A percentile compares a stretch with the other conserved stretches of the same genome.
Conservation (phyloP, 2,329 filamentous ascomycete genomes). For the Trichoderma harzianum region DNA sequence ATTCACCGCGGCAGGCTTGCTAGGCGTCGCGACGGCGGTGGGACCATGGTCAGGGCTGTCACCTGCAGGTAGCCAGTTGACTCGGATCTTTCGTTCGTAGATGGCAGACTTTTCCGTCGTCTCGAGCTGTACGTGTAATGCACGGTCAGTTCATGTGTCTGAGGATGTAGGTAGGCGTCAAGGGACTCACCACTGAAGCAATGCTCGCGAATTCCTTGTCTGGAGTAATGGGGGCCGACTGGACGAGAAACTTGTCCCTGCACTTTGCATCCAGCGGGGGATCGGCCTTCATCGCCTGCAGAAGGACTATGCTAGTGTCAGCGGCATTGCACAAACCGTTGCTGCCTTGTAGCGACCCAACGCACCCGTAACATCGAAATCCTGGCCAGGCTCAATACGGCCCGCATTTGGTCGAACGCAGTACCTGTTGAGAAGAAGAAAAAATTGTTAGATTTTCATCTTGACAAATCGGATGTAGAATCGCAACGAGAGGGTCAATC, state of each 20-base stretch:
- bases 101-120: conserved; percentile 74
- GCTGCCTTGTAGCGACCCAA: not conserved
- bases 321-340: conserved; percentile 19
- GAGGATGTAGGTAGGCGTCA: not conserved
- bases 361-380: conserved; percentile 90
- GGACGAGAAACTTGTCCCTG: conserved; percentile 96
- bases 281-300: conserved; percentile 97
- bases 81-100: conserved; percentile 93
- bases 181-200: conserved; percentile 66
- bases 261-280: conserved; percentile 83
- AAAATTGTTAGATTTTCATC: not conserved
- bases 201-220: conserved; percentile 84
- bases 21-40: conserved; percentile 38
- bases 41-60: conserved; percentile 35
- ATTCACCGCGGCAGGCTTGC: conserved; percentile 38
- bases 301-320: conserved; percentile 61
- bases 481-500: conserved; percentile 33
- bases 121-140: conserved; percentile 62
- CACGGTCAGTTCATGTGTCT: not conserved
- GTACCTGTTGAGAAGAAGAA: conserved; percentile 60
- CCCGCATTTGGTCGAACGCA: conserved; percentile 97
- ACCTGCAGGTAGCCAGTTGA: conserved; percentile 72
- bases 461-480: not conserved
- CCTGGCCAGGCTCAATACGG: conserved; percentile 83
- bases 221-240: conserved; percentile 78